Percentiles rank a stretch among this genome's conserved stretches.
Conservation (phyloP, 208 protist genomes). For the Trichomonas vaginalis region DNA sequence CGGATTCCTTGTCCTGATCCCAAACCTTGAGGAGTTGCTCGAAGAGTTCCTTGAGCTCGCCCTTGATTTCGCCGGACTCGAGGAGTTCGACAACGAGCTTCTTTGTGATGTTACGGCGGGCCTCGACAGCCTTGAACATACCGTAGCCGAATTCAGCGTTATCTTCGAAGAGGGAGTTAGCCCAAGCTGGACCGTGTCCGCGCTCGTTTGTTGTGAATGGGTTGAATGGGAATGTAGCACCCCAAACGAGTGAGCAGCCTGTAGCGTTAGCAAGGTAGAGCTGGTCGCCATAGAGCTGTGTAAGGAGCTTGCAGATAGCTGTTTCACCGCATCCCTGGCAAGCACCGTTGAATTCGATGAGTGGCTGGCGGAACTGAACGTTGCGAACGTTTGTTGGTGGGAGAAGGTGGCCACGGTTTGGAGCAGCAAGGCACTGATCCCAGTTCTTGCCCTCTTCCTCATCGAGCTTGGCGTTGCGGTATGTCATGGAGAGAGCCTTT, state of each 20-base stretch:
- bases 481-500: slow-evolving; percentile 38
- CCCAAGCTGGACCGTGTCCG: slow-evolving; percentile 49
- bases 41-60: slow-evolving; percentile 26
- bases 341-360: too few species aligned
- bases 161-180: slow-evolving; percentile 52
- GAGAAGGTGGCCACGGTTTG: neutral
- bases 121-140: slow-evolving; percentile 31
- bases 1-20: neutral
- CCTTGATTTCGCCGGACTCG: slow-evolving; percentile 24
- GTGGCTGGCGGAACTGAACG: slow-evolving; percentile 50
- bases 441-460: neutral
- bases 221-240: slow-evolving; percentile 29
- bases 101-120: neutral
- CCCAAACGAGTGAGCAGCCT: slow-evolving; percentile 52
- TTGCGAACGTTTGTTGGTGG: neutral
- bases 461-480: neutral
- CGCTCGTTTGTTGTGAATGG: slow-evolving; percentile 46
- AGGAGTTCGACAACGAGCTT: neutral
- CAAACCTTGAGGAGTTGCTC: neutral
- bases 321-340: slow-evolving; percentile 58
- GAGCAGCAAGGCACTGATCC: neutral
- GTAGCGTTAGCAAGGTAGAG: slow-evolving; percentile 53
- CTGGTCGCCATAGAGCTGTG: slow-evolving; percentile 53
- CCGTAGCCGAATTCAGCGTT: slow-evolving; percentile 52
- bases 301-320: slow-evolving; percentile 53